These are phyloP conservation scores for Chytridiales sp. DNA, from an alignment of 371 early-diverging fungal genomes.

Conservation along the genomic window DNA sequence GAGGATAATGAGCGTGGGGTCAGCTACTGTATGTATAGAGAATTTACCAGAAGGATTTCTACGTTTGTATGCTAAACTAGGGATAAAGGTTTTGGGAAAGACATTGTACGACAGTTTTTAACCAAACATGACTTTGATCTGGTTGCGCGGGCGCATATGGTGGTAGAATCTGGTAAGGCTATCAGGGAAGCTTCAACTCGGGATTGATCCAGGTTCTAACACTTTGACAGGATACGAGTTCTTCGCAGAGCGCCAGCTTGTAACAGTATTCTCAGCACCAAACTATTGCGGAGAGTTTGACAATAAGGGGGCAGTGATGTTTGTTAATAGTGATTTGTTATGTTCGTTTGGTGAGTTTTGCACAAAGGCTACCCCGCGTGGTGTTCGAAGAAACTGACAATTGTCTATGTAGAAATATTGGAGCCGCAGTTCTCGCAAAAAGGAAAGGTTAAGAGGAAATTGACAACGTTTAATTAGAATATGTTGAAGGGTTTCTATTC, in stretches of 20 bases:
- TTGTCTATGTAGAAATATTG: slow-evolving; percentile 15
- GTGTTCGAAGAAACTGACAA: background rate
- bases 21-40: slow-evolving; percentile 59
- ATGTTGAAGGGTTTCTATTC: no score
- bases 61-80: slow-evolving; percentile 1
- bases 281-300: slow-evolving; percentile 99
- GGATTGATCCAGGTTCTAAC: background rate
- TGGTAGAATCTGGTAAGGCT: slow-evolving; percentile 80
- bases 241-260: slow-evolving; percentile 89
- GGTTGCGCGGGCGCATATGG: slow-evolving; percentile 89
- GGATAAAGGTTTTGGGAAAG: slow-evolving; percentile 78
- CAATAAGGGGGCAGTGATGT: slow-evolving; percentile 88
- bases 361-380: background rate
- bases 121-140: slow-evolving; percentile 70
- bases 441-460: no score
- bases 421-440: slow-evolving; percentile 29
- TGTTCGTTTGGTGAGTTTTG: slow-evolving; percentile 71
- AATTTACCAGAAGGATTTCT: background rate
- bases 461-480: no score
- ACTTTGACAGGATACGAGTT: slow-evolving; percentile 88
- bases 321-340: slow-evolving; percentile 86
- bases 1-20: slow-evolving; percentile 99
- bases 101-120: slow-evolving; percentile 86
- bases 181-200: background rate
- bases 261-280: slow-evolving; percentile 97